Conservation (phyloP, 768 basidiomycete genomes). For the Agrocybe praecox region DNA sequence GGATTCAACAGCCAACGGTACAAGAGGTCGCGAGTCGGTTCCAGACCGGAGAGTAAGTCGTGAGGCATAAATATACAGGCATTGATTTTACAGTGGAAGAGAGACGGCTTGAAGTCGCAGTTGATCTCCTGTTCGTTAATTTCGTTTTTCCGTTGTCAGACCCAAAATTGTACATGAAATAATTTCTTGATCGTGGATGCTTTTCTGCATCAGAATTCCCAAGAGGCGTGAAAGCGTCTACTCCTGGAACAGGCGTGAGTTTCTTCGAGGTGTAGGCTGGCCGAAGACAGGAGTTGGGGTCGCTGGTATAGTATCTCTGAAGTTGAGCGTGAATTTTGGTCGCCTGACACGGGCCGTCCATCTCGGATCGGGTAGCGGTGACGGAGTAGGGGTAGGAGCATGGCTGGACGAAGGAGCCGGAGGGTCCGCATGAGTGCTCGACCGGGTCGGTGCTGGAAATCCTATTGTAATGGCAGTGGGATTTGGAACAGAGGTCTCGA, state of each 20-base stretch:
- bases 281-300: conserved; percentile 4
- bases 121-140: not conserved
- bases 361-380: conserved; percentile 30
- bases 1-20: no score
- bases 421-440: not conserved
- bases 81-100: not conserved
- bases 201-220: not conserved
- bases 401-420: conserved; percentile 10
- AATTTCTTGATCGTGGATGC: not conserved
- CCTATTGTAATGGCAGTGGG: conserved; percentile 6
- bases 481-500: conserved; percentile 6
- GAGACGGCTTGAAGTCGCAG: not conserved
- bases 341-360: conserved; percentile 34
- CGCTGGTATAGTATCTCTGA: conserved; percentile 6
- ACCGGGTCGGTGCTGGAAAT: not conserved
- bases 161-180: not conserved
- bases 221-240: conserved; percentile 3
- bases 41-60: no score
- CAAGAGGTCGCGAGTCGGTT: no score
- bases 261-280: conserved; percentile 10
- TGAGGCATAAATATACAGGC: no score
- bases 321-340: conserved; percentile 21
- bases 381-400: not conserved
- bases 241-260: conserved; percentile 30
- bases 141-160: not conserved